Base-by-base conservation (phyloP, 2,329 filamentous ascomycete species). In the Ascochyta pisi region DNA sequence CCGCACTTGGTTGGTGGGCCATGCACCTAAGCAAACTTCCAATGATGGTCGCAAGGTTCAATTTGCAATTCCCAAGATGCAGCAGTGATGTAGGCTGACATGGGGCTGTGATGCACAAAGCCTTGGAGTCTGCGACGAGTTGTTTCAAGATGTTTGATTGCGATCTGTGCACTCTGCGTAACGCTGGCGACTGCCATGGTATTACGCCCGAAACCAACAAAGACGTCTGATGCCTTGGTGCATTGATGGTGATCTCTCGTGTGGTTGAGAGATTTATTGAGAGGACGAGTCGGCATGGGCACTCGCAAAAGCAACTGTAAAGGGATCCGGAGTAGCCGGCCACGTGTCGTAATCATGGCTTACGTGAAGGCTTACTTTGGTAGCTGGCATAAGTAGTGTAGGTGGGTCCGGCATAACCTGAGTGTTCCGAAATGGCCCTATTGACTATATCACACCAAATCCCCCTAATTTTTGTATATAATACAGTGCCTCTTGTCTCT, bases 201-300 rank as follows among this genome's bases (percentile, higher is more conserved):
- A 52, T 37, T 38, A 49, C 29, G 44, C 27, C 22, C 44, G 42
- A 40, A 52, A 52, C 39, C 15, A 48, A 12, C n/a, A 37, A 22
- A 31, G 44, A 12, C 9, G 15, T 19, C 6, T 31, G 40, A 38
- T 27, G 34, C 35, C 12, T 22, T 52, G 24, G 16, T 34, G 54
- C 44, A 49, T 44, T 35, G 27, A 37, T 19, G 31, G 37, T 29
- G 54, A 16, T 22, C 35, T 19, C 19, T 41, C 29, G 22, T 29
- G 16, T 41, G 41, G 19, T 31, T 27, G 22, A 38, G 40, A 34
- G 39, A 23, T 31, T 33, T 52, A 52, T 45, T 40, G 44, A 49
- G 33, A 51, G 34, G 49, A 46, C 16, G 46, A 68, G 69, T 49
- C 72, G 44, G 57, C 58, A 43, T 39, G 12, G 50, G 50, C 51